A percentile compares a stretch with the other conserved stretches of the same genome.
Evolutionary conservation across 2,329 filamentous ascomycete species (phyloP).

Genomic region (Fusarium udum): DNA sequence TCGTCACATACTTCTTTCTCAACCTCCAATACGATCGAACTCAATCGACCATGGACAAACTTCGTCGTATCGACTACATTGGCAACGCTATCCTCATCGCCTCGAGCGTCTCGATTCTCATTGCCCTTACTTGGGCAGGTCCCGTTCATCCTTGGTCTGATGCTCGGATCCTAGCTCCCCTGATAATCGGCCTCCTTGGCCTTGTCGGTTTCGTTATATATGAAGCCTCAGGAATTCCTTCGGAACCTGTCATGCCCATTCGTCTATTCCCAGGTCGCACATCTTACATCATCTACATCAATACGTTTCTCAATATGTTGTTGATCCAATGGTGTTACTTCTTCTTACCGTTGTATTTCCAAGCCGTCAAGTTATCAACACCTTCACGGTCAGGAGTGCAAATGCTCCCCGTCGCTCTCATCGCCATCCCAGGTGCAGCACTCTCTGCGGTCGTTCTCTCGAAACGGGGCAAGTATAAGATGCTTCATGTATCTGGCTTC

Average conservation of each 20-base stretch:
- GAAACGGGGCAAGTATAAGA: slow-evolving; percentile 47
- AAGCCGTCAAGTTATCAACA: slow-evolving; percentile 49
- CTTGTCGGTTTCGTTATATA: slow-evolving; percentile 31
- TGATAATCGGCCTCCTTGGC: slow-evolving; percentile 45
- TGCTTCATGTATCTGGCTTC: slow-evolving; percentile 50
- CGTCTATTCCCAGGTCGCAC: slow-evolving; percentile 38
- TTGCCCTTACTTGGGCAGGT: slow-evolving; percentile 57
- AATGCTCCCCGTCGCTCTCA: slow-evolving; percentile 46
- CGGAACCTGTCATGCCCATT: slow-evolving; percentile 40
- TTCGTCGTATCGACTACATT: slow-evolving; percentile 53
- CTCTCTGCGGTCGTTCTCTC: slow-evolving; percentile 45
- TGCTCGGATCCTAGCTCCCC: slow-evolving; percentile 51
- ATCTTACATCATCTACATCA: slow-evolving; percentile 35
- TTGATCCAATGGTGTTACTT: slow-evolving; percentile 50
- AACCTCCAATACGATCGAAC: slow-evolving; percentile 46
- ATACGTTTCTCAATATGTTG: slow-evolving; percentile 36
- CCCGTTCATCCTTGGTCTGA: slow-evolving; percentile 54
- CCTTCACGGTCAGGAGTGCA: slow-evolving; percentile 48
- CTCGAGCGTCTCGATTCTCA: slow-evolving; percentile 52
- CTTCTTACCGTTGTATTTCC: slow-evolving; percentile 59
- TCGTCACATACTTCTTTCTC: slow-evolving; percentile 50
- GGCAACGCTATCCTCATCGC: slow-evolving; percentile 56
- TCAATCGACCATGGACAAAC: slow-evolving; percentile 40
- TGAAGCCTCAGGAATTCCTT: slow-evolving; percentile 34
- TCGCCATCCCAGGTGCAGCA: slow-evolving; percentile 43